Percentiles rank a stretch among this genome's conserved stretches.
phyloP scores from a whole-genome alignment of 179 eudicot genomes.

The Drosera spatulata region DNA sequence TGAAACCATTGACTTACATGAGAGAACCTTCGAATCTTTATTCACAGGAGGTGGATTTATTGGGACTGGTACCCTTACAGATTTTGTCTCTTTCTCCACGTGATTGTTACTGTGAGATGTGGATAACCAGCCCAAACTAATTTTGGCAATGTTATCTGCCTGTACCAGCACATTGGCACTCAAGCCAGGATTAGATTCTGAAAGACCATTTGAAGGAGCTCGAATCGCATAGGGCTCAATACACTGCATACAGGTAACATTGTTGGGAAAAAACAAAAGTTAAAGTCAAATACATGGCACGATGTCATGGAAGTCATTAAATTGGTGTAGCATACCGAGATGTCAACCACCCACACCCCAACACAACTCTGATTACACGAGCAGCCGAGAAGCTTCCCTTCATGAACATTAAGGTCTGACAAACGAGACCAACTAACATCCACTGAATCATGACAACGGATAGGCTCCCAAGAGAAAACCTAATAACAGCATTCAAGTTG shows the following conservation, averaged over 20 bases:
- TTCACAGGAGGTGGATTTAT: slow-evolving; percentile 43
- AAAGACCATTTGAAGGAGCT: slow-evolving; percentile 41
- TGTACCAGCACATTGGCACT: slow-evolving; percentile 36
- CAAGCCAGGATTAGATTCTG: slow-evolving; percentile 45
- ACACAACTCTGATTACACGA: slow-evolving; percentile 97
- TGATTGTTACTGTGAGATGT: slow-evolving; percentile 58
- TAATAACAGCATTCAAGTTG: slow-evolving; percentile 15
- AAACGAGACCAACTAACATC: slow-evolving; percentile 98
- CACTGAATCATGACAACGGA: slow-evolving; percentile 77
- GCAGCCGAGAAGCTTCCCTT: slow-evolving; percentile 98
- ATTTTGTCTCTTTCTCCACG: slow-evolving; percentile 52
- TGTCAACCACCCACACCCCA: slow-evolving; percentile 99
- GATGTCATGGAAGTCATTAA: not conserved
- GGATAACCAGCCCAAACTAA: slow-evolving; percentile 51
- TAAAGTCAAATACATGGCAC: not conserved
- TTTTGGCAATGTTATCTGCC: slow-evolving; percentile 52
- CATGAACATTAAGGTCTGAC: slow-evolving; percentile 93
- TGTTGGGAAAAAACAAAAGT: slow-evolving; percentile 4
- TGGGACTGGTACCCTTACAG: slow-evolving; percentile 46
- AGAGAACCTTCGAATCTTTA: slow-evolving; percentile 56
- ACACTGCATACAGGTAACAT: slow-evolving; percentile 41
- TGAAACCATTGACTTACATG: slow-evolving; percentile 38
- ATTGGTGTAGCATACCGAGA: slow-evolving; percentile 45
- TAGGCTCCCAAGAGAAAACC: slow-evolving; percentile 98
- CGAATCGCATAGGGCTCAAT: slow-evolving; percentile 71